A percentile compares a stretch with the other conserved stretches of the same genome.
Evolutionary conservation across 768 basidiomycete genomes (phyloP).

Genomic region (Tulasnella sp.): DNA sequence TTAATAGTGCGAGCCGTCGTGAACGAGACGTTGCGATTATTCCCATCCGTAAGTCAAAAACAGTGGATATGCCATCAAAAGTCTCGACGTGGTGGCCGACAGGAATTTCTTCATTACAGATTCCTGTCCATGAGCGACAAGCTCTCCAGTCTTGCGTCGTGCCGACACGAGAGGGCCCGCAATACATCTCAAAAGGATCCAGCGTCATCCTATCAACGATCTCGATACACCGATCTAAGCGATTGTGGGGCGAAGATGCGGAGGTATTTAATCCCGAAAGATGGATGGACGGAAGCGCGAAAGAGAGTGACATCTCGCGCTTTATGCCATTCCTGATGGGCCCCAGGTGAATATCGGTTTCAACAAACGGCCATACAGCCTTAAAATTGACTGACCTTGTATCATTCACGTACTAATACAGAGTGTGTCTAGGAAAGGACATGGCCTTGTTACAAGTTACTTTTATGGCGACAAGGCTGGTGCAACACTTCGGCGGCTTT

Average conservation of each 20-base stretch:
- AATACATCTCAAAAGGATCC: constrained; percentile 13
- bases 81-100: too few species aligned
- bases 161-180: constrained; percentile 5
- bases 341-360: neutral
- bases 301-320: constrained; percentile 1
- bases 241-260: constrained; percentile 29
- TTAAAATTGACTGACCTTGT: neutral
- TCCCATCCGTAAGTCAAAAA: neutral
- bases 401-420: neutral
- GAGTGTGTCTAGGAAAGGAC: constrained; percentile 17
- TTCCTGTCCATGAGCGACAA: constrained; percentile 15
- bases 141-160: constrained; percentile 21
- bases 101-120: neutral
- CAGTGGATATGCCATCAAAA: too few species aligned
- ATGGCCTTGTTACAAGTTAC: constrained; percentile 9
- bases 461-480: constrained; percentile 12
- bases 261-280: constrained; percentile 27
- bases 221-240: constrained; percentile 24
- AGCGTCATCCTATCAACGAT: constrained; percentile 6
- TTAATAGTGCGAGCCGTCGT: neutral
- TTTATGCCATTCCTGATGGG: constrained; percentile 15
- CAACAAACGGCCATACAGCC: too few species aligned
- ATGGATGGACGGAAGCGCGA: constrained; percentile 22
- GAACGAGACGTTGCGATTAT: neutral
- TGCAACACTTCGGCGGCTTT: constrained; percentile 14